Conservation (phyloP, 495 filamentous ascomycete genomes). For the Sporormia fimetaria region DNA sequence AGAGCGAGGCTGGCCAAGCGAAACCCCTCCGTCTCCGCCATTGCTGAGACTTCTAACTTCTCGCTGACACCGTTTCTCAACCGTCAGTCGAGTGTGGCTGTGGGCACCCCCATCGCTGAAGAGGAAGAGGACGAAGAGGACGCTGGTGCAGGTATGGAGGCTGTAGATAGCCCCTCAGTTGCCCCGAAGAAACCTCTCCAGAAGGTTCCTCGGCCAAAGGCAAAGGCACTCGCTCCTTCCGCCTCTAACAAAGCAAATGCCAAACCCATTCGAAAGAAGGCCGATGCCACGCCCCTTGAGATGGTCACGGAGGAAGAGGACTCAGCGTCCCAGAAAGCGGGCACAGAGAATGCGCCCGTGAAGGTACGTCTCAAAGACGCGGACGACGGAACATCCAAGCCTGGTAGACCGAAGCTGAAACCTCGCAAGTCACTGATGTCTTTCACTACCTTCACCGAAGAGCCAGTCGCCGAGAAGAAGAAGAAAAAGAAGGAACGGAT, state of each 20-base stretch:
- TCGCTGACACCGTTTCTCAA: slow-evolving; percentile 90
- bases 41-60: slow-evolving; percentile 79
- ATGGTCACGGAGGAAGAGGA: slow-evolving; percentile 41
- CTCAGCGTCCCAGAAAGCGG: slow-evolving; percentile 19
- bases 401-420: slow-evolving; percentile 25
- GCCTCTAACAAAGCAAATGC: slow-evolving; percentile 24
- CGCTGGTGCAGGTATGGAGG: slow-evolving; percentile 18
- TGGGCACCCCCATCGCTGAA: slow-evolving; percentile 33
- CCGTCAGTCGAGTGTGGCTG: slow-evolving; percentile 50
- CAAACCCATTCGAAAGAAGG: slow-evolving; percentile 35
- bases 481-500: slow-evolving; percentile 78
- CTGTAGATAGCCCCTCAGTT: slow-evolving; percentile 26
- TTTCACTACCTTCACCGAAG: slow-evolving; percentile 33
- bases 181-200: slow-evolving; percentile 28
- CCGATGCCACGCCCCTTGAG: slow-evolving; percentile 35
- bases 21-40: slow-evolving; percentile 32
- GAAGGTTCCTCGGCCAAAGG: slow-evolving; percentile 24
- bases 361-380: slow-evolving; percentile 17
- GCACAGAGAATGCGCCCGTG: slow-evolving; percentile 20
- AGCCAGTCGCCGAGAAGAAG: slow-evolving; percentile 44
- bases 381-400: slow-evolving; percentile 18
- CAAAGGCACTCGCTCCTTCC: slow-evolving; percentile 26
- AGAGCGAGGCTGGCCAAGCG: slow-evolving; percentile 35
- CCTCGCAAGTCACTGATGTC: slow-evolving; percentile 32
- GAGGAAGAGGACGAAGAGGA: slow-evolving; percentile 26